These are phyloP conservation scores for Tetramitus jugosus DNA, from an alignment of 208 protist genomes.

Conservation along the genomic window DNA sequence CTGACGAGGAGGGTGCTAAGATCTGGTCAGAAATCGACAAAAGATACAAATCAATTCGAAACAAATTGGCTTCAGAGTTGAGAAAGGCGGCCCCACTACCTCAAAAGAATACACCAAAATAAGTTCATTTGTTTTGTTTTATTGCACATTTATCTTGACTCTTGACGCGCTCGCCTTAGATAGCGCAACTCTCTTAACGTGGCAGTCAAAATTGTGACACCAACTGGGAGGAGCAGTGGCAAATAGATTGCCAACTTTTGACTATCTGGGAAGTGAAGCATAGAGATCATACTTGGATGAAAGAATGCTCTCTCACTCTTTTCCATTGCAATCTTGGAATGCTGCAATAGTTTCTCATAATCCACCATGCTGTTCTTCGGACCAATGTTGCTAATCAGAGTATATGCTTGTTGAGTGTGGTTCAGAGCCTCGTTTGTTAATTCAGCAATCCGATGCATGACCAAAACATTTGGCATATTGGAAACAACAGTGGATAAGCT, in stretches of 20 bases:
- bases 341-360: not conserved
- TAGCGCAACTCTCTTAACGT: not conserved
- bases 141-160: no score
- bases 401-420: not conserved
- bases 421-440: no score
- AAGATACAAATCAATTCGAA: no score
- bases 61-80: no score
- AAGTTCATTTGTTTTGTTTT: no score
- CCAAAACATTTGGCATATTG: conserved; percentile 1
- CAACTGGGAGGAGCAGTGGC: not conserved
- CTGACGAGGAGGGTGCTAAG: no score
- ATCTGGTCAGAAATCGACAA: no score
- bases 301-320: not conserved
- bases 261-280: not conserved
- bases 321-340: not conserved
- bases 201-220: not conserved
- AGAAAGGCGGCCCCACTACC: no score
- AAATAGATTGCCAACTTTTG: conserved; percentile 16
- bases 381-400: not conserved
- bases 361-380: not conserved
- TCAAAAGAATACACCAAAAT: no score
- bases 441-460: not conserved
- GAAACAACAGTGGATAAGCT: not conserved
- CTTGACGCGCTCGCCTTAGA: no score
- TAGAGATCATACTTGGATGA: not conserved